These are phyloP conservation scores for Pythium rhizo-oryzae DNA, from an alignment of 352 stramenopile genomes.

Conservation along the genomic window DNA sequence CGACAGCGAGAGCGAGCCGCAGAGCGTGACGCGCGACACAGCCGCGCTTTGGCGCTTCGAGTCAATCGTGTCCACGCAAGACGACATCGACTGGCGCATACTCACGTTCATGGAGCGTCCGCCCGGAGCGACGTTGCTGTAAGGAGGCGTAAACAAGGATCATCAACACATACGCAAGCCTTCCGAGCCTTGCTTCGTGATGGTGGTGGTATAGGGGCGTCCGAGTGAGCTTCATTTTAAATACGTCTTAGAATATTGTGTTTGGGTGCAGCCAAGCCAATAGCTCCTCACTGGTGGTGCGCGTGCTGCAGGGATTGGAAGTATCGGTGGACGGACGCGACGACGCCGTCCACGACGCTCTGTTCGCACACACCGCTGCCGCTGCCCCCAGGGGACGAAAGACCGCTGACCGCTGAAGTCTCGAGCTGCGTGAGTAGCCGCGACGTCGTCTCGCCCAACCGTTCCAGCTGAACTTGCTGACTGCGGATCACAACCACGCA, in stretches of 20 bases:
- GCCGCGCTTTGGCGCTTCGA: conserved; percentile 53
- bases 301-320: conserved; percentile 6
- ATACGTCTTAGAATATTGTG: conserved; percentile 3
- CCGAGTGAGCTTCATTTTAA: not conserved
- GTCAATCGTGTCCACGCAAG: conserved; percentile 53
- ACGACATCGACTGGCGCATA: conserved; percentile 72
- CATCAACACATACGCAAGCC: not conserved
- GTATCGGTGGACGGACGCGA: conserved; percentile 7
- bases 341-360: conserved; percentile 11
- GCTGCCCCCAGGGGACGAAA: not conserved
- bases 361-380: conserved; percentile 10
- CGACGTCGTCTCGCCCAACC: conserved; percentile 17
- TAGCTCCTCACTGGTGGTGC: not conserved
- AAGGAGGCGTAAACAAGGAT: not conserved
- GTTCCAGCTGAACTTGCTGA: conserved; percentile 18
- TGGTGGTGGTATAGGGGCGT: too few species aligned
- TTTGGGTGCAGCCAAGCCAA: not conserved
- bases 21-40: conserved; percentile 29
- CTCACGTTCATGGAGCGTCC: conserved; percentile 34
- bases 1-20: conserved; percentile 14
- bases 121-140: conserved; percentile 11
- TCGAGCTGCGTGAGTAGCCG: conserved; percentile 12
- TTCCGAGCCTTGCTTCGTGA: not conserved
- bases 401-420: too few species aligned
- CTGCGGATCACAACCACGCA: conserved; percentile 24